Evolutionary conservation across 441 rosid genomes (phyloP).

Genomic region (Euphorbia celastroides): DNA sequence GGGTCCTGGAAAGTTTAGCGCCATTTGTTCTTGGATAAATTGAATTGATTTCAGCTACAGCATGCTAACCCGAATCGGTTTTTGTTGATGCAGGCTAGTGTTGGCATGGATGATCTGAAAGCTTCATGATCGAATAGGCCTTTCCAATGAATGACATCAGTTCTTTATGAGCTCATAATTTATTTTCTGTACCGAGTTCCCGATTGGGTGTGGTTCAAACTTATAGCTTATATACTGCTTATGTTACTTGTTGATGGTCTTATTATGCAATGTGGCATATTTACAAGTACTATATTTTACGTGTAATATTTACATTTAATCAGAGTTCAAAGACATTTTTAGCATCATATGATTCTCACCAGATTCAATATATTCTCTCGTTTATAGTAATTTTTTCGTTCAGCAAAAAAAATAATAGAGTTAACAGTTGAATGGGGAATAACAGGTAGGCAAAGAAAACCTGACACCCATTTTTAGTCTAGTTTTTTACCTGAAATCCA

Average conservation of each 20-base stretch:
- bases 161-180: neutral
- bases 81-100: slow-evolving; percentile 48
- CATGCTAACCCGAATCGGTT: slow-evolving; percentile 10
- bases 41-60: neutral
- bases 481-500: slow-evolving; percentile 21
- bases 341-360: neutral
- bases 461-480: no score
- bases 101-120: slow-evolving; percentile 81
- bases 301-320: neutral
- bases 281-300: neutral
- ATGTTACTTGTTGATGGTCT: slow-evolving; percentile 1
- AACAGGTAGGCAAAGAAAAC: slow-evolving; percentile 4
- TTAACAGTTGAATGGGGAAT: neutral
- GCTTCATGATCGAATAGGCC: slow-evolving; percentile 42
- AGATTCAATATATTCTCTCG: no score
- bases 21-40: neutral
- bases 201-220: neutral
- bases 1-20: neutral
- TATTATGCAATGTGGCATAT: neutral
- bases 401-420: no score
- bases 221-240: neutral
- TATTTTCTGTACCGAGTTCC: neutral
- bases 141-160: neutral
- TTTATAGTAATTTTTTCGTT: no score
- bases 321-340: neutral